Conservation (phyloP, 495 filamentous ascomycete species). For the Aspergillus conjunctus region DNA sequence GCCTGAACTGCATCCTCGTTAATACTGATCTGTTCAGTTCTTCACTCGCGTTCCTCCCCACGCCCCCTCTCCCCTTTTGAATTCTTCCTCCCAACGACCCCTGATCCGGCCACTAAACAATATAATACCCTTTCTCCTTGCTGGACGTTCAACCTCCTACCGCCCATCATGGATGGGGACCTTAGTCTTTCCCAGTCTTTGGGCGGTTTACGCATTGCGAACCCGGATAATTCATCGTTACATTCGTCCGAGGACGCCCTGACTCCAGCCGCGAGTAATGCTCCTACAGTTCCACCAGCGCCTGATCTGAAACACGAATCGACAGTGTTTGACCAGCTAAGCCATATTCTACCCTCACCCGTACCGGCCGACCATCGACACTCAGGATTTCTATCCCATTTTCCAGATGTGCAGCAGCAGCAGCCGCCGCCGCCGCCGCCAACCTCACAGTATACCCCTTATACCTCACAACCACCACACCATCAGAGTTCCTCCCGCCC, state of each 20-base stretch:
- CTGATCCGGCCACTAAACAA: conserved; percentile 4
- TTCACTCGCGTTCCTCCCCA: conserved; percentile 21
- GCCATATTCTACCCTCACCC: conserved; percentile 16
- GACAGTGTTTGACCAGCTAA: conserved; percentile 27
- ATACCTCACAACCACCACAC: conserved; percentile 50
- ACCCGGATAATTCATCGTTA: conserved; percentile 82
- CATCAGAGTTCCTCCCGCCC: conserved; percentile 54
- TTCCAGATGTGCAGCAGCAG: conserved; percentile 23
- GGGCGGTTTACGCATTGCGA: conserved; percentile 94
- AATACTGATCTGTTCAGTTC: conserved; percentile 14
- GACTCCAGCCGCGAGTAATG: conserved; percentile 25
- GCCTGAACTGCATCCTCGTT: conserved; percentile 1
- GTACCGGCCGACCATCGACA: conserved; percentile 33
- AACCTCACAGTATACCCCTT: conserved; percentile 35
- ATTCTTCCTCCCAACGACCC: conserved; percentile 1
- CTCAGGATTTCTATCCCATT: conserved; percentile 28
- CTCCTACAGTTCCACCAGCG: conserved; percentile 28
- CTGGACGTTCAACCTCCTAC: background rate
- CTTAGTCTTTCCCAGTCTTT: conserved; percentile 89
- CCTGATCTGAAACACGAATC: conserved; percentile 25
- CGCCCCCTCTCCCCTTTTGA: conserved; percentile 13
- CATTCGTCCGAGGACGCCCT: conserved; percentile 51
- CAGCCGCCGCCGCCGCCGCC: too few species aligned
- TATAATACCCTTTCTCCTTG: background rate
- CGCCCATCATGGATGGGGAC: conserved; percentile 78